Conservation (phyloP, 2,329 filamentous ascomycete species). For the Diaporthe vexans region DNA sequence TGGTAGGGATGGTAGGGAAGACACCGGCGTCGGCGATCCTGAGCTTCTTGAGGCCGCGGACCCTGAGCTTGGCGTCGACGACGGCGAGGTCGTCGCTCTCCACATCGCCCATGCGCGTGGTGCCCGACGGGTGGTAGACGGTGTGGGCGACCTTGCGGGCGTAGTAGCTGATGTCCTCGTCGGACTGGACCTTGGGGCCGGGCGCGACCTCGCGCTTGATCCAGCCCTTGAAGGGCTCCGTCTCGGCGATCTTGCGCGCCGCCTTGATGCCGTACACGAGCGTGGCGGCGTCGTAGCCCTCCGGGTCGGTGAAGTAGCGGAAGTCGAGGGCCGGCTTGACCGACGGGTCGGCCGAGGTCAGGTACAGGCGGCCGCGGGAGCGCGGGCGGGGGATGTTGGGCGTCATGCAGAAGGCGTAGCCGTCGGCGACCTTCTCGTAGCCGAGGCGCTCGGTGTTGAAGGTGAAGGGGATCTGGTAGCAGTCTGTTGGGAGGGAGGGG, state of each 20-base stretch:
- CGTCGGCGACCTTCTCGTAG: conserved; percentile 73
- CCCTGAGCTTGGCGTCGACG: conserved; percentile 80
- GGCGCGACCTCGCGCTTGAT: conserved; percentile 87
- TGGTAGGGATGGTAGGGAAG: conserved; percentile 86
- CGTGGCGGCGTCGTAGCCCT: conserved; percentile 87
- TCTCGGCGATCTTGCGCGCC: conserved; percentile 81
- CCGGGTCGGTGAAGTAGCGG: conserved; percentile 89
- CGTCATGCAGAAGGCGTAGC: conserved; percentile 93
- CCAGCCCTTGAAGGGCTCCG: conserved; percentile 85
- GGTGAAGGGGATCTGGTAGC: conserved; percentile 94
- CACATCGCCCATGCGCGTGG: conserved; percentile 89
- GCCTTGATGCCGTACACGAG: conserved; percentile 83
- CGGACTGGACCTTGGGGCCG: conserved; percentile 78
- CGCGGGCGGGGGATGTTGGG: conserved; percentile 90
- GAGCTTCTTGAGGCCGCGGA: conserved; percentile 79
- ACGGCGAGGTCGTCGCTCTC: conserved; percentile 79
- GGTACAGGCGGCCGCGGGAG: conserved; percentile 82
- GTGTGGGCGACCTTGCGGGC: conserved; percentile 86
- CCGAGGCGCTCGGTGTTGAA: conserved; percentile 87
- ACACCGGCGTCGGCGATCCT: conserved; percentile 89
- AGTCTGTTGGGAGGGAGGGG: too few relatives aligned
- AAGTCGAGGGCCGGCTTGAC: conserved; percentile 90
- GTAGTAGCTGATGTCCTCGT: conserved; percentile 87
- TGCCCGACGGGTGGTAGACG: conserved; percentile 91
- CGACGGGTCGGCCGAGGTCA: conserved; percentile 80